Base-by-base conservation (phyloP, 179 eudicot species). In the Patellifolia procumbens region DNA sequence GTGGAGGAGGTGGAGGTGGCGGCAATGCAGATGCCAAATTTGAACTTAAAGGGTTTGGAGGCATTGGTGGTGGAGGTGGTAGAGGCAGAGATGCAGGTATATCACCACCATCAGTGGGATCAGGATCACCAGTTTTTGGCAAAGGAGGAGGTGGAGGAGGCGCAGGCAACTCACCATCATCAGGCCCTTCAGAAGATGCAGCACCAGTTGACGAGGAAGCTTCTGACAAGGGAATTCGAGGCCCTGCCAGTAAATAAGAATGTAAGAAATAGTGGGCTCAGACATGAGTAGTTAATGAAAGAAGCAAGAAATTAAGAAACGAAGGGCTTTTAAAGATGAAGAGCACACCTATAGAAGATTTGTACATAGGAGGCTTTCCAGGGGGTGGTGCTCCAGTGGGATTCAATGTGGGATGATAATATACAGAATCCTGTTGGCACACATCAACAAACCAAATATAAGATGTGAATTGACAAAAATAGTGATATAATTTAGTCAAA, bases 331-430 rank as follows among this genome's bases (percentile, higher is more conserved):
- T 8, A 60, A 34, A 42, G 24, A 56, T 15, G 37, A 73, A 74
- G 71, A 75, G 71, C 69, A 78, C 29, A 93, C 98, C 98, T 80
- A 94, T 87, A 62, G 98, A 91, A 61, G 98, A 92, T 74, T 92
- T 94, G 78, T 87, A 94, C 98, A 94, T 91, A 62, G 97, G 98
- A 80, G 91, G 97, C 87, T 94, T 94, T 82, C 98, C 98, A 77
- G 98, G 97, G 55, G 98, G 98, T 3, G 98, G 98, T 39, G 98
- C 98, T 70, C 98, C 98, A 7, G 98, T 91, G 58, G 98, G 97
- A 86, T 94, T 94, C 76, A 92, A 73, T 39, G 96, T 89, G 22
- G 97, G 97, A 80, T 94, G 98, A 88, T 94, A 94, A 76, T 94
- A 94, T 67, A 94, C 98, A 13, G 98, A 94, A 80, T 94, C 97